Conservation (phyloP, 176 grass and related monocot genomes). For the Oryza nivara region DNA sequence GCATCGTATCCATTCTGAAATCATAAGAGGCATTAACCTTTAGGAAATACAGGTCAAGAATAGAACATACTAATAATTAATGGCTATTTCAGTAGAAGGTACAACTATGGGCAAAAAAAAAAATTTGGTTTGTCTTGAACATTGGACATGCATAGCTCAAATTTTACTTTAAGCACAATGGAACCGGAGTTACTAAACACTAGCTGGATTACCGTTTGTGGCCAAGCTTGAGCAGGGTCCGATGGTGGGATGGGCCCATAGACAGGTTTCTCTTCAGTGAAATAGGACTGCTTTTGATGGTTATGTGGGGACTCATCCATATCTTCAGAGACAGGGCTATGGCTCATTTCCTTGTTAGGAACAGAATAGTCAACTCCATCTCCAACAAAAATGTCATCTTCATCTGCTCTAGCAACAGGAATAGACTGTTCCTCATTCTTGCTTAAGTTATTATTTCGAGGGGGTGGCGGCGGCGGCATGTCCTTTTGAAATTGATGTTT, state of each 20-base stretch:
- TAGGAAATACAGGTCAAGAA: slow-evolving; percentile 16
- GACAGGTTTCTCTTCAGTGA: slow-evolving; percentile 60
- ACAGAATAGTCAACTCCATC: slow-evolving; percentile 85
- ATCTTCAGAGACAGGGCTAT: slow-evolving; percentile 81
- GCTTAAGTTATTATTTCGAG: slow-evolving; percentile 52
- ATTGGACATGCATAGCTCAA: slow-evolving; percentile 20
- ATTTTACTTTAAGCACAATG: background rate
- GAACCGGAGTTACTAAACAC: slow-evolving; percentile 9
- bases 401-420: slow-evolving; percentile 58
- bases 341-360: slow-evolving; percentile 84
- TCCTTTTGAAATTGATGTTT: slow-evolving; percentile 62
- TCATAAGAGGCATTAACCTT: slow-evolving; percentile 13
- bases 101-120: background rate
- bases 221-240: slow-evolving; percentile 75
- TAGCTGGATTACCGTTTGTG: slow-evolving; percentile 70
- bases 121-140: background rate
- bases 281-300: slow-evolving; percentile 76
- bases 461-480: slow-evolving; percentile 52
- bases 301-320: slow-evolving; percentile 77
- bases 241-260: slow-evolving; percentile 89
- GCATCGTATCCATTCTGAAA: slow-evolving; percentile 84
- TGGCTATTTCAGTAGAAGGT: slow-evolving; percentile 22
- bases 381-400: slow-evolving; percentile 87
- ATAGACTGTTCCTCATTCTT: slow-evolving; percentile 56
- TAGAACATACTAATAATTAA: background rate